These are phyloP conservation scores for Poronia punctata DNA, from an alignment of 495 filamentous ascomycete genomes.

Conservation along the genomic window DNA sequence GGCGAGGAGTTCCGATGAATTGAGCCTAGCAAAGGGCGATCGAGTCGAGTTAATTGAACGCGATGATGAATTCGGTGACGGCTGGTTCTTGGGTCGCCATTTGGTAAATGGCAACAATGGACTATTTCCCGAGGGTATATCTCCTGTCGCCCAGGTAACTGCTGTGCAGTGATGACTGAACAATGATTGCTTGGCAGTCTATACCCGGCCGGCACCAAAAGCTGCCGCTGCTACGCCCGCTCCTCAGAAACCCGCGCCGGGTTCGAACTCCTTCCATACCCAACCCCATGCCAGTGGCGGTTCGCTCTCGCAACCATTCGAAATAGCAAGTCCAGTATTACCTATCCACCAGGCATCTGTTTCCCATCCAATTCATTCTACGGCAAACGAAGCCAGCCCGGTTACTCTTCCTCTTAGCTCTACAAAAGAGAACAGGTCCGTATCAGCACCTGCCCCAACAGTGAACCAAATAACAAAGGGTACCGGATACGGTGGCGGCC, in stretches of 20 bases:
- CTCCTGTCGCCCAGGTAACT: neutral
- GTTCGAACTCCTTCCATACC: constrained; percentile 11
- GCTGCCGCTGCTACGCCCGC: constrained; percentile 14
- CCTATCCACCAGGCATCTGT: constrained; percentile 23
- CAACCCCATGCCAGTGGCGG: constrained; percentile 16
- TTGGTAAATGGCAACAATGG: constrained; percentile 65
- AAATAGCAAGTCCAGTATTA: constrained; percentile 19
- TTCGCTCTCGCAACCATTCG: constrained; percentile 24
- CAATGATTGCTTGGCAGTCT: constrained; percentile 35
- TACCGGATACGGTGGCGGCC: constrained; percentile 12
- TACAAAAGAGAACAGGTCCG: constrained; percentile 22
- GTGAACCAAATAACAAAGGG: constrained; percentile 16
- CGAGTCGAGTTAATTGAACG: constrained; percentile 87
- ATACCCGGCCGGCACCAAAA: constrained; percentile 46
- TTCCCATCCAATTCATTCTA: constrained; percentile 9
- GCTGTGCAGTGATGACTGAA: constrained; percentile 11
- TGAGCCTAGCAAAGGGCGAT: constrained; percentile 80
- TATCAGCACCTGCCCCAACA: constrained; percentile 11
- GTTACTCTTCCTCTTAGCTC: constrained; percentile 35
- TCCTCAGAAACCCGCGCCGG: constrained; percentile 21
- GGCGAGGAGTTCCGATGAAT: constrained; percentile 85
- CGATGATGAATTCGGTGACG: constrained; percentile 96
- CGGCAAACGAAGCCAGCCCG: constrained; percentile 19
- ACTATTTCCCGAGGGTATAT: constrained; percentile 82
- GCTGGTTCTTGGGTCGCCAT: constrained; percentile 91